Evolutionary conservation across 2,329 filamentous ascomycete species (phyloP), one percentile per base, ranked within the genome.

Genomic region (Alternaria alternata): DNA sequence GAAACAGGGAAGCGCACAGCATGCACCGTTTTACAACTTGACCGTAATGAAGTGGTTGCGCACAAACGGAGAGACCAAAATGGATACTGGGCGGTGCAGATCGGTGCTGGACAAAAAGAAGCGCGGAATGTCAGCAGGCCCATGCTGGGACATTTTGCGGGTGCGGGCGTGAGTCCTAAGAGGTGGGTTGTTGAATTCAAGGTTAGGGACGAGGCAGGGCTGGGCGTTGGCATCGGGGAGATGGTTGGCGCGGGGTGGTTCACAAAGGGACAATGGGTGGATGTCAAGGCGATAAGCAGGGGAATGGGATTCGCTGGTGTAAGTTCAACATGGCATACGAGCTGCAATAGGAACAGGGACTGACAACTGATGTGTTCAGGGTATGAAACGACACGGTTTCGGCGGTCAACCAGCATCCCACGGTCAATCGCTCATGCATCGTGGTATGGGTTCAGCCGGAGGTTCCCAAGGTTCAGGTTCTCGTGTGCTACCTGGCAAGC

Each of bases 301-400:
- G 95, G 95, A 54, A 94, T 93, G 87, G 95, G 95, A 7, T 99
- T 97, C 78, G 92, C 91, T 9, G 95, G 95, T 86, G 81, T 83
- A 79, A 74, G 80, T 80, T 5, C n/a, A 16, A 18, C 28, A 41
- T 47, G 20, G 16, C 9, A 38, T 28, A 28, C 16, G 22, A 30
- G 12, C 7, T 34, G 36, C 14, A 18, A 39, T 49, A 5, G 28
- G 22, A 52, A 24, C 36, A 1, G 42, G 5, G 3, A 56, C 58
- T 66, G 59, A 66, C 54, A 47, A 24, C 16, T 30, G 16, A 28
- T 18, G 5, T n/a, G 3, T 47, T 30, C 58, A 81, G 78, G 95
- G 92, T 68, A 99, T 99, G 95, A 99, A 99, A 88, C 87, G 92
- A 70, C 92, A 94, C 82, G 93, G 93, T 34, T 98, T 95, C 80